Evolutionary conservation across 345 rosid species (phyloP).

Genomic region (Streptanthus diversifolius): DNA sequence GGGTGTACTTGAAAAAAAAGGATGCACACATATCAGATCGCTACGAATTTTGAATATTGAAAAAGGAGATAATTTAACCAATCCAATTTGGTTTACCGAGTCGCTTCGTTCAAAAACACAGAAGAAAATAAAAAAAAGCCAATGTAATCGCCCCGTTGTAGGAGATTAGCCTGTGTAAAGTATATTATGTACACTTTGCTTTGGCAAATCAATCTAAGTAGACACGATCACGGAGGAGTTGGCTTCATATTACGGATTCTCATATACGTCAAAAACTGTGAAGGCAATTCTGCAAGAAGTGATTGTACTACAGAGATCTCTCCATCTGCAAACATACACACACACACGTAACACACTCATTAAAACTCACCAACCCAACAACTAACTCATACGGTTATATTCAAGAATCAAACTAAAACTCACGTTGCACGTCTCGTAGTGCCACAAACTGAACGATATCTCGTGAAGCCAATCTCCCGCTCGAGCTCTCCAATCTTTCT

Average conservation of each 20-base stretch:
- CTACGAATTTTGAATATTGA: too few relatives aligned
- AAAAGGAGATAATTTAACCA: too few relatives aligned
- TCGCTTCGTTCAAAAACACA: constrained; percentile 10
- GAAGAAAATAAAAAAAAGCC: not conserved
- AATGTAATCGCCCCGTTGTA: not conserved
- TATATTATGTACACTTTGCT: constrained; percentile 2
- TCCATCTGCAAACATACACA: constrained; percentile 57
- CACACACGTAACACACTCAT: not conserved
- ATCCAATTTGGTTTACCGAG: too few relatives aligned
- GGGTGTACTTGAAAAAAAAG: too few relatives aligned
- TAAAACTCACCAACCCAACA: not conserved
- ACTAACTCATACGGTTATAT: not conserved
- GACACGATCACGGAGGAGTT: constrained; percentile 2
- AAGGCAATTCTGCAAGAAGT: constrained; percentile 80
- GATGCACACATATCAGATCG: too few relatives aligned
- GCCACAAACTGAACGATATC: constrained; percentile 95
- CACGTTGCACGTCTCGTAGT: constrained; percentile 71
- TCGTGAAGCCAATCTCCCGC: constrained; percentile 83
- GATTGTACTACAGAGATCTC: constrained; percentile 69
- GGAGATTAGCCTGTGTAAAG: not conserved
- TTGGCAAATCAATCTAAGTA: not conserved
- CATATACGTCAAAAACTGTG: constrained; percentile 80
- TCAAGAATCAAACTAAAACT: constrained; percentile 28
- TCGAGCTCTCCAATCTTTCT: constrained; percentile 82
- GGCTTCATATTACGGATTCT: constrained; percentile 66